A percentile compares a stretch with the other conserved stretches of the same genome.
Conservation (phyloP, 202 grass and related monocot species). For the Zizania palustris region DNA sequence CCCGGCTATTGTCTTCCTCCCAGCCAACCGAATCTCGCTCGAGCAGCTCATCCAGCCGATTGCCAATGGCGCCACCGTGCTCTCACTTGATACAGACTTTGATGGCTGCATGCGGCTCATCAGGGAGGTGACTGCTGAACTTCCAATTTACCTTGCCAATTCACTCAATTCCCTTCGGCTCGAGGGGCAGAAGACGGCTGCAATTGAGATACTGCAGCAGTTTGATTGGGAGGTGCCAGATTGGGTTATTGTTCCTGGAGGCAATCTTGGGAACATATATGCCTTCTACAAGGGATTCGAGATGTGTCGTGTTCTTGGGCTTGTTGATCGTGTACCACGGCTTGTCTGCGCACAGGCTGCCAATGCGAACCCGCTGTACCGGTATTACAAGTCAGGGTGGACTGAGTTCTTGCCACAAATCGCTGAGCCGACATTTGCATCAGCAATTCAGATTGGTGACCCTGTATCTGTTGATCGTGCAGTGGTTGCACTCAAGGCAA, state of each 20-base stretch:
- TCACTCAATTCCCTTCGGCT: conserved; percentile 79
- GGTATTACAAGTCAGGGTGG: conserved; percentile 72
- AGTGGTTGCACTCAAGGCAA: conserved; percentile 50
- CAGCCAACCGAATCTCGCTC: conserved; percentile 80
- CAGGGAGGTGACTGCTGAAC: conserved; percentile 79
- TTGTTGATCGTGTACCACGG: conserved; percentile 68
- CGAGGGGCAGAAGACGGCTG: conserved; percentile 80
- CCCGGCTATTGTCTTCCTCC: conserved; percentile 81
- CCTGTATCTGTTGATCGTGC: conserved; percentile 58
- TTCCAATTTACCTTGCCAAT: conserved; percentile 84
- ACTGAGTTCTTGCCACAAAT: conserved; percentile 53
- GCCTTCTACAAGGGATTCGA: conserved; percentile 96
- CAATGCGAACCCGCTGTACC: conserved; percentile 74
- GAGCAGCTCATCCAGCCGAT: conserved; percentile 91
- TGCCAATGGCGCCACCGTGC: conserved; percentile 82
- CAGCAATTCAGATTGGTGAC: conserved; percentile 66
- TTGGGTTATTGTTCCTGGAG: conserved; percentile 84
- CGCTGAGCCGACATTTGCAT: conserved; percentile 55
- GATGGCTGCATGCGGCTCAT: conserved; percentile 90
- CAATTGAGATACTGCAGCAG: conserved; percentile 91
- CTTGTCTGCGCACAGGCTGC: conserved; percentile 80
- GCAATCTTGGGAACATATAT: conserved; percentile 89
- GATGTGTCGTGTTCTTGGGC: conserved; percentile 76
- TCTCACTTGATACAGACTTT: conserved; percentile 84
- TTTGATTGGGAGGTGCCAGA: conserved; percentile 92